A percentile compares a stretch with the other conserved stretches of the same genome.
phyloP scores from a whole-genome alignment of 169 alveolate species.

The Cryptosporidium felis region DNA sequence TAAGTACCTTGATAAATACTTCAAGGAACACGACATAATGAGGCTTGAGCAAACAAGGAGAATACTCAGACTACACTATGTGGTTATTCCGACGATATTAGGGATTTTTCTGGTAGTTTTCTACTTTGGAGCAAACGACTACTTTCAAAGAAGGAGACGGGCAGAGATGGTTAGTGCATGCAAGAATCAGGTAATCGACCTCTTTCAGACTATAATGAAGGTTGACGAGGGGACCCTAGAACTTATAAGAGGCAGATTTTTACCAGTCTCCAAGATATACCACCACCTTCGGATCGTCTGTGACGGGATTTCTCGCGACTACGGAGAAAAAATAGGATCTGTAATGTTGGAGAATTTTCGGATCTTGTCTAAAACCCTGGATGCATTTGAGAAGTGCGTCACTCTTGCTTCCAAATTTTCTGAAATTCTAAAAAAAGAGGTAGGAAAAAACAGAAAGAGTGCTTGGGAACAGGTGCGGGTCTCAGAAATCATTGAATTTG shows the following conservation, averaged over 20 bases:
- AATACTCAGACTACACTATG: conserved; percentile 15
- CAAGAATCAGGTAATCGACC: conserved; percentile 3
- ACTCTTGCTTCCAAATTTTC: neutral
- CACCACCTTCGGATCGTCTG: neutral
- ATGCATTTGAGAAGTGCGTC: conserved; percentile 30
- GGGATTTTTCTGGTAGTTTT: neutral
- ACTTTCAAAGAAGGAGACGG: conserved; percentile 44
- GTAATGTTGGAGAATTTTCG: neutral
- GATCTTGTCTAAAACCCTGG: neutral
- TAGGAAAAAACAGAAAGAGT: neutral
- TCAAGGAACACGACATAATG: neutral
- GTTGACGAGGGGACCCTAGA: neutral
- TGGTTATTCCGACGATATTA: neutral
- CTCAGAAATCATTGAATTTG: conserved; percentile 7
- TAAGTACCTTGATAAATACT: neutral
- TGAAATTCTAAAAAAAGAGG: neutral
- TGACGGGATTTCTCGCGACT: neutral
- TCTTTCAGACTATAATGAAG: neutral
- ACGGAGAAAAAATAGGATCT: neutral
- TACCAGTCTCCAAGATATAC: conserved; percentile 19
- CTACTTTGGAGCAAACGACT: conserved; percentile 37
- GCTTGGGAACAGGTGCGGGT: neutral
- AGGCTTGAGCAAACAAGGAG: neutral
- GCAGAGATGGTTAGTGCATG: neutral
- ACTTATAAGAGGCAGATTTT: neutral